phyloP scores from a whole-genome alignment of 148 eudicot species.

The Linanthus parryae region DNA sequence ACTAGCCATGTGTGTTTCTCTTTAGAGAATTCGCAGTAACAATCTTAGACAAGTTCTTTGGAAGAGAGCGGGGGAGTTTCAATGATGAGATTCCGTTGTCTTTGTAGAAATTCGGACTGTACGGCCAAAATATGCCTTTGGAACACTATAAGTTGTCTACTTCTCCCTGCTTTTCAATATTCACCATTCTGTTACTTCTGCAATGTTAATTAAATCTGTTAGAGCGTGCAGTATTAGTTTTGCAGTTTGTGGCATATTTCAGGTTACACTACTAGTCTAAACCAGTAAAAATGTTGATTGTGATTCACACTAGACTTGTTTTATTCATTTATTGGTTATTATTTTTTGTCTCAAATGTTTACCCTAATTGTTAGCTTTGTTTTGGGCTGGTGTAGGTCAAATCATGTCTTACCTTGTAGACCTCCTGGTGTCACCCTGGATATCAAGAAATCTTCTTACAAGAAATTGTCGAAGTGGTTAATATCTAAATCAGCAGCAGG shows the following conservation, averaged over 20 bases:
- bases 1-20: too few species aligned
- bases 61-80: too few species aligned
- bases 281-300: neutral
- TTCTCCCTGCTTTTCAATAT: too few species aligned
- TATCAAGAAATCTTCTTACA: conserved; percentile 83
- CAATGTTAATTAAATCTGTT: too few species aligned
- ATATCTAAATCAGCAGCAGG: conserved; percentile 70
- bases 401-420: conserved; percentile 87
- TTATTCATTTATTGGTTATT: conserved; percentile 2
- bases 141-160: too few species aligned
- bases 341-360: neutral
- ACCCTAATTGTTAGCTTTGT: conserved; percentile 9
- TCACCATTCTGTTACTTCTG: too few species aligned
- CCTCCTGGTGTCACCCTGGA: conserved; percentile 77
- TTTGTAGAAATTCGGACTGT: too few species aligned
- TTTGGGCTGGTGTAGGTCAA: conserved; percentile 53
- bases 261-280: too few species aligned
- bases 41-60: too few species aligned
- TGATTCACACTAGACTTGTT: conserved; percentile 1
- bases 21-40: too few species aligned
- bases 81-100: too few species aligned
- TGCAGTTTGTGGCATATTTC: conserved; percentile 1
- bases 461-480: conserved; percentile 93
- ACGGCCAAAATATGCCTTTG: too few species aligned
- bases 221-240: neutral